These are phyloP conservation scores for Mycena albidolilacea DNA, from an alignment of 768 basidiomycete species.

Conservation along the genomic window DNA sequence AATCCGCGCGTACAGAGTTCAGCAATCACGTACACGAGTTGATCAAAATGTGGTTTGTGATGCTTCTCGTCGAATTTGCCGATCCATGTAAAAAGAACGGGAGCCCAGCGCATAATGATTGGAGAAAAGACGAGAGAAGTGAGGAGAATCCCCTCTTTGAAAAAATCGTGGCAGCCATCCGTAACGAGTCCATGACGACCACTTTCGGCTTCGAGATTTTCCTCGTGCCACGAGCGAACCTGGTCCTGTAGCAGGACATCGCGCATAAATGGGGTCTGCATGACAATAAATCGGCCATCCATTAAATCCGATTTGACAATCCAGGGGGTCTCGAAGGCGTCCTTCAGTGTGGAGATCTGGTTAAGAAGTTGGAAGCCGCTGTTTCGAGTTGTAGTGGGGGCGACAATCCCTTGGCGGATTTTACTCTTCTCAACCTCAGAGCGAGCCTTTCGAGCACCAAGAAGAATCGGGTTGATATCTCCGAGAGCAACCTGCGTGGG, in stretches of 20 bases:
- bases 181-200: conserved; percentile 22
- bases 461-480: too few relatives aligned
- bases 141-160: conserved; percentile 14
- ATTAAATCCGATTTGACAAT: conserved; percentile 23
- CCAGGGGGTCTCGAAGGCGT: conserved; percentile 14
- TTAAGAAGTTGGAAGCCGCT: conserved; percentile 19
- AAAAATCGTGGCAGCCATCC: conserved; percentile 30
- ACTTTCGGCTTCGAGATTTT: conserved; percentile 18
- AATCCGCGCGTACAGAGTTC: conserved; percentile 6
- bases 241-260: conserved; percentile 9
- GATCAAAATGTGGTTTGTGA: conserved; percentile 24
- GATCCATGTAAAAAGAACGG: conserved; percentile 27
- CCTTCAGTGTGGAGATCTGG: neutral
- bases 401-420: too few relatives aligned
- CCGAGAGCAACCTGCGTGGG: too few relatives aligned
- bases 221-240: conserved; percentile 17
- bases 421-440: too few relatives aligned
- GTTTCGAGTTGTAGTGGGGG: conserved; percentile 2
- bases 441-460: too few relatives aligned
- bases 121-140: neutral
- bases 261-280: too few relatives aligned
- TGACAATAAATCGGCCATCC: neutral
- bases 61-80: conserved; percentile 20
- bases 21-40: conserved; percentile 15
- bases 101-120: conserved; percentile 17